Base-by-base conservation (phyloP, 371 early-diverging fungal genomes). In the Mortierella sp. region DNA sequence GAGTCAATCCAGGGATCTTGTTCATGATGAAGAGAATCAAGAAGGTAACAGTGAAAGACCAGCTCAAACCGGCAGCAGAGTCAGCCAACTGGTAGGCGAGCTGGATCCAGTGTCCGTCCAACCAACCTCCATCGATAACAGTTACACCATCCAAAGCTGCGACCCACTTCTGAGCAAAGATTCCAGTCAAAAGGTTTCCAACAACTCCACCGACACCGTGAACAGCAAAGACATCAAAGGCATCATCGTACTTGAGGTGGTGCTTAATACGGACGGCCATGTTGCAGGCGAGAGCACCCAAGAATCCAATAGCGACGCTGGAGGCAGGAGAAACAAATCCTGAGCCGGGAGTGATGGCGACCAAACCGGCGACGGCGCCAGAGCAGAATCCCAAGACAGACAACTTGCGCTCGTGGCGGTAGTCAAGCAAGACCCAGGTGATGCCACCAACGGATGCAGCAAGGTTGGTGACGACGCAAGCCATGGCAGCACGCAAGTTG, bases 301-400 rank as follows among this genome's bases (percentile, higher is more conserved):
- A 52, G 65, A 93, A 86, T 21, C 97, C 97, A 68, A 96, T 93
- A 4, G 95, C 88, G 21, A 96, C 89, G 45, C 94, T 88, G 28
- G 95, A 90, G 69, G 90, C 92, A n/a, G 96, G 94, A 0, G 92
- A 91, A 32, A 97, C 96, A 69, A 85, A 97, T 9, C 98, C 98
- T 3, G 96, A 90, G 4, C 89, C 96, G 11, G 98, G 98, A 0
- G 98, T 97, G 70, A 97, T 96, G 16, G 94, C 91, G 4, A 97
- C 98, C n/a, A 97, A 84, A 11, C 96, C 98, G 13, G 96, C 91
- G 40, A 98, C 94, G 21, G 95, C 96, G 38, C 97, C 98, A 5
- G 95, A 93, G 84, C 97, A 97, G 81, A 96, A 97, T 13, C 94
- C 95, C 41, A 97, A 85, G 32, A 93, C 94, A 38, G 97, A 96